Evolutionary conservation across 371 early-diverging fungal species (phyloP).

Genomic region (Mortierella sp.): DNA sequence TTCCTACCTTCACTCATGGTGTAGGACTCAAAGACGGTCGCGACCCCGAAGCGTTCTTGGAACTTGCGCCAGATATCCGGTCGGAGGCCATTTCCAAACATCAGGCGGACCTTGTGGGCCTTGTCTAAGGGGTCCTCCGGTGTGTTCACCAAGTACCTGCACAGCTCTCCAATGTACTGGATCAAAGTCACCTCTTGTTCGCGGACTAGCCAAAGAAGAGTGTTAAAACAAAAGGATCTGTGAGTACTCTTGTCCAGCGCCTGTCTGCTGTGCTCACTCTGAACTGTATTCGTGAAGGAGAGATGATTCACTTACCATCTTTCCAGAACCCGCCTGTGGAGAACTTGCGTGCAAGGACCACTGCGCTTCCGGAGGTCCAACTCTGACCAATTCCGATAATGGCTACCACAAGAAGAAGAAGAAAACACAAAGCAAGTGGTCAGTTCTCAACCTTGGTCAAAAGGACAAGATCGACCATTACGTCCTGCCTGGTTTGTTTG

Average conservation of each 20-base stretch:
- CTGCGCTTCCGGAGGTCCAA: constrained; percentile 28
- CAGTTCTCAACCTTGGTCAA: neutral
- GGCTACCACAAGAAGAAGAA: neutral
- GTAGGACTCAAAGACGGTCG: constrained; percentile 42
- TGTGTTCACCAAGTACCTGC: constrained; percentile 71
- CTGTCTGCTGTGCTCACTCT: neutral
- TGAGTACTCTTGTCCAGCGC: neutral
- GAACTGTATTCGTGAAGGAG: no score
- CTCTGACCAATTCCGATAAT: constrained; percentile 45
- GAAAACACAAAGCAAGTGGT: neutral
- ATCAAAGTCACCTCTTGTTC: constrained; percentile 7
- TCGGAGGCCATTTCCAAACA: constrained; percentile 79
- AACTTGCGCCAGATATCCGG: constrained; percentile 77
- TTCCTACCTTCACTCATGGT: constrained; percentile 49
- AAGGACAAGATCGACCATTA: no score
- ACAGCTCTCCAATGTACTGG: constrained; percentile 76
- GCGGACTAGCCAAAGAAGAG: constrained; percentile 27
- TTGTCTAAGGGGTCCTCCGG: constrained; percentile 66
- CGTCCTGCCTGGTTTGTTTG: no score
- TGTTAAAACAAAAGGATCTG: no score
- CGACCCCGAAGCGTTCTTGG: constrained; percentile 59
- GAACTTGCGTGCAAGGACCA: constrained; percentile 53
- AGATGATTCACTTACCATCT: constrained; percentile 25
- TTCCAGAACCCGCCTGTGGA: constrained; percentile 42
- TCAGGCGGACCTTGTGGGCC: constrained; percentile 62